Conservation (phyloP, 2,329 filamentous ascomycete species). For the Xylaria sp. region DNA sequence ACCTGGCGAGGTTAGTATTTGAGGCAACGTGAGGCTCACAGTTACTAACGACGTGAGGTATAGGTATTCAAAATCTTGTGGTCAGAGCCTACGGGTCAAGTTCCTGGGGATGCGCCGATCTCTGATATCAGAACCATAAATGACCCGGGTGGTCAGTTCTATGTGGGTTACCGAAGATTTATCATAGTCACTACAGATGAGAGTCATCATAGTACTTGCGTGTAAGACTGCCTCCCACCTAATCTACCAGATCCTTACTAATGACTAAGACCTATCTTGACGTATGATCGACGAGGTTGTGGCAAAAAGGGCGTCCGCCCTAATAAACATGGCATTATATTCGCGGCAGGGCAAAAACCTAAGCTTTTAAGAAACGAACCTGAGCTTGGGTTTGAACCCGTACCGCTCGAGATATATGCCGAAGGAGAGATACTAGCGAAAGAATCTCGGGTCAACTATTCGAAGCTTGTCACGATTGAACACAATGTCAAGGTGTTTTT, state of each 20-base stretch:
- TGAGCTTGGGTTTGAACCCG: slow-evolving; percentile 58
- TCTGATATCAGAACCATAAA: slow-evolving; percentile 51
- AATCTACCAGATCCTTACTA: slow-evolving; percentile 11
- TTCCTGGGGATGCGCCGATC: slow-evolving; percentile 42
- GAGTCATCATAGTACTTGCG: slow-evolving; percentile 66
- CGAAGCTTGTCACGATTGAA: slow-evolving; percentile 65
- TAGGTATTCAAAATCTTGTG: slow-evolving; percentile 67
- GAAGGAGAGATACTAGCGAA: slow-evolving; percentile 58
- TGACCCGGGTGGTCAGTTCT: slow-evolving; percentile 54
- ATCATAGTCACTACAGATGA: slow-evolving; percentile 63
- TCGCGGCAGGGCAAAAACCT: slow-evolving; percentile 51
- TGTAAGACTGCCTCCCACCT: slow-evolving; percentile 56
- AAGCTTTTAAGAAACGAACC: slow-evolving; percentile 55
- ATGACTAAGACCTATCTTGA: slow-evolving; percentile 61
- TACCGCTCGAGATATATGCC: slow-evolving; percentile 56
- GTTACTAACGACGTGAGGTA: slow-evolving; percentile 17
- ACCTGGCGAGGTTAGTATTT: slow-evolving; percentile 45
- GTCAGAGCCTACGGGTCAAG: slow-evolving; percentile 61
- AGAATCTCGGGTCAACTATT: slow-evolving; percentile 68
- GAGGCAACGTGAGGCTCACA: not conserved
- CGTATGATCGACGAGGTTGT: slow-evolving; percentile 64
- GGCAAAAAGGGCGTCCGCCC: slow-evolving; percentile 64
- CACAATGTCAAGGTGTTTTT: slow-evolving; percentile 69
- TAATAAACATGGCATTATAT: slow-evolving; percentile 64
- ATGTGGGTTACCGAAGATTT: slow-evolving; percentile 64